Evolutionary conservation across 2,329 filamentous ascomycete genomes (phyloP).

Genomic region (Apiospora malaysiana): DNA sequence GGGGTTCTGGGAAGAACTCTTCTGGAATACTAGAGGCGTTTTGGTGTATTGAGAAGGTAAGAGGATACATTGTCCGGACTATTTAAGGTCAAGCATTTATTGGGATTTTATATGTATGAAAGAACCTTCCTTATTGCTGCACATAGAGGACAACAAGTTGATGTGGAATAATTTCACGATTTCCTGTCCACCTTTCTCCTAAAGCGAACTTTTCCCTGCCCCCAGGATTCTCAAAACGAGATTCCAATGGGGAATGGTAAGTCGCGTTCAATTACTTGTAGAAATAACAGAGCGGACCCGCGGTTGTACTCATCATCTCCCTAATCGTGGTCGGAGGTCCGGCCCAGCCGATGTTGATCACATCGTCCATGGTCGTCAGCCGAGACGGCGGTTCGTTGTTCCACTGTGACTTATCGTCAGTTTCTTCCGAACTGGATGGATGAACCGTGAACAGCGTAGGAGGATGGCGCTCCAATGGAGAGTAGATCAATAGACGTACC

Average conservation of each 20-base stretch:
- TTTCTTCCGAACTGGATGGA: neutral
- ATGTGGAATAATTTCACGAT: neutral
- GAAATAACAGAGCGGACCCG: neutral
- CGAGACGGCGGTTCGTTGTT: neutral
- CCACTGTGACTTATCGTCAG: neutral
- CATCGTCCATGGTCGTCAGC: neutral
- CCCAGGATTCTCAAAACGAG: too few species aligned
- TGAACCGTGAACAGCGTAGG: too few species aligned
- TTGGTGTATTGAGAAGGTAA: neutral
- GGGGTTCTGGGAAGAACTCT: neutral
- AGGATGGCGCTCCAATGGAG: too few species aligned
- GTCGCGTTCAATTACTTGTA: neutral
- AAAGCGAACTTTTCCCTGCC: neutral
- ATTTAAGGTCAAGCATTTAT: neutral
- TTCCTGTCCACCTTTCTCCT: neutral
- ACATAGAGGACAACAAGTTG: neutral
- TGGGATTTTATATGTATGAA: neutral
- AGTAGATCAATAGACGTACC: neutral
- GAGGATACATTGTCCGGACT: neutral
- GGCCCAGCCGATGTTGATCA: neutral
- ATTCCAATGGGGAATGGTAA: too few species aligned
- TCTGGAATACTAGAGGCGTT: constrained; percentile 5
- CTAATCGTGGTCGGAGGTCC: neutral
- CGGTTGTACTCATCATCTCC: constrained; percentile 10
- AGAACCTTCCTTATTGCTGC: neutral